phyloP scores from a whole-genome alignment of 2,329 filamentous ascomycete genomes.

The Pseudogymnoascus sp. region DNA sequence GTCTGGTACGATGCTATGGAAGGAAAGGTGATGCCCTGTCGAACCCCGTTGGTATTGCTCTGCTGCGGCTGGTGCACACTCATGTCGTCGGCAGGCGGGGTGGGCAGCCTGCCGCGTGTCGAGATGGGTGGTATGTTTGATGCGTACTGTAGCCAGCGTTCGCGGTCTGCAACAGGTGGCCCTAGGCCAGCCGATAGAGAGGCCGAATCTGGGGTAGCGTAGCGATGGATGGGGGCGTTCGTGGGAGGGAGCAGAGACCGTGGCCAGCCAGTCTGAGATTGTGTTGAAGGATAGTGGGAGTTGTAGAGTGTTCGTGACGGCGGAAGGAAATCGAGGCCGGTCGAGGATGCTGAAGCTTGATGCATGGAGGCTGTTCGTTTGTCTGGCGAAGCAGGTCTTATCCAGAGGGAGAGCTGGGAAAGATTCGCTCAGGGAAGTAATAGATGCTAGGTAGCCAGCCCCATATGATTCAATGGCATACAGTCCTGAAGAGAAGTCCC shows the following conservation, averaged over 20 bases:
- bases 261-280: constrained; percentile 9
- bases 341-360: constrained; percentile 25
- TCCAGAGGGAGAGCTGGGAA: neutral
- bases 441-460: neutral
- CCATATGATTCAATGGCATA: constrained; percentile 2
- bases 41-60: constrained; percentile 40
- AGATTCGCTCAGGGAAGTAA: neutral
- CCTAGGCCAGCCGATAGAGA: neutral
- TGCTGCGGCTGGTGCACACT: constrained; percentile 39
- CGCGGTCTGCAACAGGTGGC: neutral
- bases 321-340: constrained; percentile 25
- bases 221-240: neutral
- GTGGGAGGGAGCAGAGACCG: neutral
- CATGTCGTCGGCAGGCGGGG: constrained; percentile 46
- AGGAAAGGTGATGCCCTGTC: constrained; percentile 29
- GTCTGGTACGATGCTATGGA: constrained; percentile 14
- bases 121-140: constrained; percentile 20
- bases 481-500: neutral
- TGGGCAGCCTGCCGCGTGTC: constrained; percentile 36
- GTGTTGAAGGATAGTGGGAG: neutral
- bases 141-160: constrained; percentile 14
- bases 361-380: constrained; percentile 23
- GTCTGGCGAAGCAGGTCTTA: neutral
- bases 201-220: neutral
- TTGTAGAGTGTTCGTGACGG: constrained; percentile 13